phyloP scores from a whole-genome alignment of 768 basidiomycete species.

The Amanita molliuscula region DNA sequence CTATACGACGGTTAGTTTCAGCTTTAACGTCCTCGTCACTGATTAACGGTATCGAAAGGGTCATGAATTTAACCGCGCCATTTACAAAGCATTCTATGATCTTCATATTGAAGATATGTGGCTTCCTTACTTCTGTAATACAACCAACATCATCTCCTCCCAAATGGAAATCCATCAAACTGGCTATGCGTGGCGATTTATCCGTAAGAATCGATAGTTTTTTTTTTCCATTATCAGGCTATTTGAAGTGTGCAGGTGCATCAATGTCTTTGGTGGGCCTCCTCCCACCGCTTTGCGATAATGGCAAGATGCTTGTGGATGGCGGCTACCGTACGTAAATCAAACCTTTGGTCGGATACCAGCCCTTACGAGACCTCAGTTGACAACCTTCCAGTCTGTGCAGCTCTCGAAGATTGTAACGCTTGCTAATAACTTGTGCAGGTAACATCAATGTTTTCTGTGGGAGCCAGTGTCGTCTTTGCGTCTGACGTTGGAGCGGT shows the following conservation, averaged over 20 bases:
- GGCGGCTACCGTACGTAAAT: constrained; percentile 68
- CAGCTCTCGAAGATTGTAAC: not conserved
- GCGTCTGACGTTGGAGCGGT: constrained; percentile 91
- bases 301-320: constrained; percentile 87
- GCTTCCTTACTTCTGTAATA: constrained; percentile 97
- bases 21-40: constrained; percentile 1
- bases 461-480: constrained; percentile 85
- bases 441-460: constrained; percentile 86
- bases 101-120: constrained; percentile 97
- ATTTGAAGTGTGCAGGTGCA: constrained; percentile 44
- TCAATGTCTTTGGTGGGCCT: constrained; percentile 97
- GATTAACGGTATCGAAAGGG: constrained; percentile 38
- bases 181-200: constrained; percentile 97
- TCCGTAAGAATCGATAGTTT: constrained; percentile 38
- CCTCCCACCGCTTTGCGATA: constrained; percentile 88
- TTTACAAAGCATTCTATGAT: constrained; percentile 95
- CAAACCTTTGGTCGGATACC: not conserved
- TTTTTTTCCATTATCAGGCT: constrained; percentile 5
- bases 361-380: constrained; percentile 31
- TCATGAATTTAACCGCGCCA: constrained; percentile 88
- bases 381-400: constrained; percentile 76
- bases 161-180: constrained; percentile 96
- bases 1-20: constrained; percentile 64
- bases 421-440: constrained; percentile 16
- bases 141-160: constrained; percentile 93